A percentile compares a stretch with the other conserved stretches of the same genome.
These are phyloP conservation scores for Epichloe uncinata DNA, from an alignment of 2,329 filamentous ascomycete genomes.

Conservation along the genomic window DNA sequence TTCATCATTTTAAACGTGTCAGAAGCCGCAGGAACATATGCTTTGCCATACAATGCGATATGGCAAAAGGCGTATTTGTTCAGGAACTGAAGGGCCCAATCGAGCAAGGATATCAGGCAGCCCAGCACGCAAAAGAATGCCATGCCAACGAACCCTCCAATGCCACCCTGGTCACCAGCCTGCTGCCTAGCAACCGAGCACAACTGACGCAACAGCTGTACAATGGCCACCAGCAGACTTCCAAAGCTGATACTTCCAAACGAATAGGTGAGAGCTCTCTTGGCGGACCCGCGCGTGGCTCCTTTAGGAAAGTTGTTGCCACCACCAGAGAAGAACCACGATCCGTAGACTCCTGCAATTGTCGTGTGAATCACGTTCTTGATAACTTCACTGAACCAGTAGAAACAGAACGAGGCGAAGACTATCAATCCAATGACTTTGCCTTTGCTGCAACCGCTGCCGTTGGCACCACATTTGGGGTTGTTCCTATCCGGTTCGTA, in stretches of 20 bases:
- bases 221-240: constrained; percentile 71
- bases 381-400: constrained; percentile 88
- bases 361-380: constrained; percentile 89
- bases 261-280: constrained; percentile 73
- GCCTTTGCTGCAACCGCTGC: constrained; percentile 53
- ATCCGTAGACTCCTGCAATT: constrained; percentile 78
- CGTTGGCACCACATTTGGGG: constrained; percentile 33
- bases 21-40: constrained; percentile 76
- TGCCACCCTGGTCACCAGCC: constrained; percentile 52
- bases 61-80: constrained; percentile 90
- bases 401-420: constrained; percentile 82
- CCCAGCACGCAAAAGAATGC: constrained; percentile 62
- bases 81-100: constrained; percentile 80
- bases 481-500: constrained; percentile 53
- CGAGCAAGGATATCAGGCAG: constrained; percentile 56
- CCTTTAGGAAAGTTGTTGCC: constrained; percentile 51
- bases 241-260: constrained; percentile 86
- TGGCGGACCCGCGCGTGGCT: constrained; percentile 72
- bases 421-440: constrained; percentile 76
- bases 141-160: constrained; percentile 53
- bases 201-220: constrained; percentile 71
- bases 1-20: constrained; percentile 88
- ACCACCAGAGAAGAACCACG: constrained; percentile 74
- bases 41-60: constrained; percentile 83
- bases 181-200: constrained; percentile 61